Base-by-base conservation (phyloP, 495 filamentous ascomycete species). In the Annulohypoxylon nitens region DNA sequence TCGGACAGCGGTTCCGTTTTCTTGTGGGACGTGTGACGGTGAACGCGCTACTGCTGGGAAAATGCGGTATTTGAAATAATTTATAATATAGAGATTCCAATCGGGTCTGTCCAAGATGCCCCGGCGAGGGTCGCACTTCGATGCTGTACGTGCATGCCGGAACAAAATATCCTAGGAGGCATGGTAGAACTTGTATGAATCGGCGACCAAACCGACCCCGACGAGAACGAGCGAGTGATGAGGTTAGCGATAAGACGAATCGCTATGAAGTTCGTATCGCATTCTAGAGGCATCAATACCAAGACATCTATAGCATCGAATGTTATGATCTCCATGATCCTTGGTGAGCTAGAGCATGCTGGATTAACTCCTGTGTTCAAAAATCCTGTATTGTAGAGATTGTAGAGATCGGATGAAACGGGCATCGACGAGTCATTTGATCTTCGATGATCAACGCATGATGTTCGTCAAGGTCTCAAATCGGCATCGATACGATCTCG, bases 351-450 rank as follows among this genome's bases (percentile, higher is more conserved):
- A 34, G 45, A n/a, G 18, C 9, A 41, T n/a, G n/a, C 16, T 39
- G 6, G 65, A 25, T 16, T 20, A 53, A 45, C 34, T 34, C 59
- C 45, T 53, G 34, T 14, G 62, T 36, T 69, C 45, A 18, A 59
- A 59, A 33, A 53, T 54, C 71, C 23, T 63, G n/a, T 57, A 70
- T 60, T 12, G 45, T 20, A 7, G 48, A 55, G 16, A 55, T 63
- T 45, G 43, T 59, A 25, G 63, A 71, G 62, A 71, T 75, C 62
- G 45, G 72, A 71, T 61, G 72, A 71, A 70, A 71, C 62, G 50
- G 37, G 20, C 63, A 36, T 50, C 33, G 41, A 51, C 20, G 39
- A 36, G 70, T 51, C 23, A 41, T 54, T 60, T 50, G 6, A 50
- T 37, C 4, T 58, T 62, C 43, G 57, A 61, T 57, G 47, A 67